phyloP scores from a whole-genome alignment of 2,329 filamentous ascomycete species.

The Aureobasidium sp. region DNA sequence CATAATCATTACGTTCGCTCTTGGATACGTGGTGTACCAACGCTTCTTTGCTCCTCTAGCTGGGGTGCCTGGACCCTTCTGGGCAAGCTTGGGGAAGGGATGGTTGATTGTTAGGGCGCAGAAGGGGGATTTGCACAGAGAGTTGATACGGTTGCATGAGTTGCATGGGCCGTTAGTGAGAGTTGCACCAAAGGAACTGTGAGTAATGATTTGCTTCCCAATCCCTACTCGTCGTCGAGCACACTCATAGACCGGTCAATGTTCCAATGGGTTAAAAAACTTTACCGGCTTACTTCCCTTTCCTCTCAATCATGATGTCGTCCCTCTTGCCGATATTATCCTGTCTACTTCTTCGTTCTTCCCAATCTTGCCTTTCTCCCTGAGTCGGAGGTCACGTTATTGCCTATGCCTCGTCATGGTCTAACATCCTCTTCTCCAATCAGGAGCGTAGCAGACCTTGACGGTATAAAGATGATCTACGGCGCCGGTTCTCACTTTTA shows the following conservation, averaged over 20 bases:
- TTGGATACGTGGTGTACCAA: conserved; percentile 21
- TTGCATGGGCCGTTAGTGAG: conserved; percentile 24
- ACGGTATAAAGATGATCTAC: conserved; percentile 6
- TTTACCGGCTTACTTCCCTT: no score
- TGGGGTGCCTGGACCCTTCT: conserved; percentile 21
- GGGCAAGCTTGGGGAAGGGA: conserved; percentile 19
- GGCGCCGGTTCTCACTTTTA: conserved; percentile 27
- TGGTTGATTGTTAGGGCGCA: conserved; percentile 25
- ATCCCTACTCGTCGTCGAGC: not conserved
- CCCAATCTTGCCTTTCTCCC: no score
- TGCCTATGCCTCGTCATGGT: not conserved
- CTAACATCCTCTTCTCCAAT: not conserved
- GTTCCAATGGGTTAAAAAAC: not conserved
- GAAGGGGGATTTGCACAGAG: conserved; percentile 23
- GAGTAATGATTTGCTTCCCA: not conserved
- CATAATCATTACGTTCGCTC: not conserved
- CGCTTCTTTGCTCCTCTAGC: conserved; percentile 20
- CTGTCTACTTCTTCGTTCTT: no score
- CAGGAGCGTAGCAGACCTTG: conserved; percentile 2
- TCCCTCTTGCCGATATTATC: no score
- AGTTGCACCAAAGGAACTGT: conserved; percentile 24
- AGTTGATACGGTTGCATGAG: conserved; percentile 24
- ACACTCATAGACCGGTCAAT: not conserved
- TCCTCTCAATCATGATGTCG: no score
- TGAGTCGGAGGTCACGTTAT: no score